A percentile compares a stretch with the other conserved stretches of the same genome.
Evolutionary conservation across 2,329 filamentous ascomycete genomes (phyloP).

Genomic region (Cadophora sp.): DNA sequence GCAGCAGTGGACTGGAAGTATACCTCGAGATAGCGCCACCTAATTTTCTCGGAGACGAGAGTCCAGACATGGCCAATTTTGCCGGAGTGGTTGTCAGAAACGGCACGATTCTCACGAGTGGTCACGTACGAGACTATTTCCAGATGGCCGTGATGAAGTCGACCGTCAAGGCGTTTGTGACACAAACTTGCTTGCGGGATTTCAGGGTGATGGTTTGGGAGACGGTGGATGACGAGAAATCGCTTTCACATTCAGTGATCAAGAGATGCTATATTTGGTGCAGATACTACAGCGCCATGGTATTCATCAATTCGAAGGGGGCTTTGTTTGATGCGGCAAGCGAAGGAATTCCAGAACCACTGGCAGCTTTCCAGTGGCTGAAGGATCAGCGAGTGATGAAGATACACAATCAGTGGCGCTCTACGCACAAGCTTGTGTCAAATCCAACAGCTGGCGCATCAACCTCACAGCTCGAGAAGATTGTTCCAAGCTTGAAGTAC

Average conservation of each 20-base stretch:
- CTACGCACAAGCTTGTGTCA: slow-evolving; percentile 6
- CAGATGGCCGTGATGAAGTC: slow-evolving; percentile 21
- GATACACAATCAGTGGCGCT: slow-evolving; percentile 15
- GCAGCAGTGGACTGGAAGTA: slow-evolving; percentile 10
- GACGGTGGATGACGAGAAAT: slow-evolving; percentile 15
- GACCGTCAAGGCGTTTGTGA: slow-evolving; percentile 18
- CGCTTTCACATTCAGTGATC: slow-evolving; percentile 17
- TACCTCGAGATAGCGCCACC: slow-evolving; percentile 19
- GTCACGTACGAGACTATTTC: slow-evolving; percentile 20
- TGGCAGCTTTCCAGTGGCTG: slow-evolving; percentile 19
- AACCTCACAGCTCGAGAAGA: slow-evolving; percentile 8
- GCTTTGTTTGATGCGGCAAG: slow-evolving; percentile 12
- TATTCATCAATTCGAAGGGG: slow-evolving; percentile 20
- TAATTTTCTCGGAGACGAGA: slow-evolving; percentile 9
- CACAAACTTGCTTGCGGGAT: slow-evolving; percentile 18
- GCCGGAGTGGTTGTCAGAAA: slow-evolving; percentile 16
- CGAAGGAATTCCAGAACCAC: slow-evolving; percentile 11
- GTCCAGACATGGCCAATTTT: slow-evolving; percentile 18
- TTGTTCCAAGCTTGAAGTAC: slow-evolving; percentile 14
- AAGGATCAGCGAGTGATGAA: slow-evolving; percentile 20
- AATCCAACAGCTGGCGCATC: neutral
- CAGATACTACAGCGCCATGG: slow-evolving; percentile 20
- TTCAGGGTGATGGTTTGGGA: slow-evolving; percentile 20
- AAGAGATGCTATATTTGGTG: slow-evolving; percentile 22
- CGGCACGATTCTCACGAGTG: slow-evolving; percentile 15